phyloP scores from a whole-genome alignment of 176 grass and related monocot genomes.

The Bonia amplexicaulis region DNA sequence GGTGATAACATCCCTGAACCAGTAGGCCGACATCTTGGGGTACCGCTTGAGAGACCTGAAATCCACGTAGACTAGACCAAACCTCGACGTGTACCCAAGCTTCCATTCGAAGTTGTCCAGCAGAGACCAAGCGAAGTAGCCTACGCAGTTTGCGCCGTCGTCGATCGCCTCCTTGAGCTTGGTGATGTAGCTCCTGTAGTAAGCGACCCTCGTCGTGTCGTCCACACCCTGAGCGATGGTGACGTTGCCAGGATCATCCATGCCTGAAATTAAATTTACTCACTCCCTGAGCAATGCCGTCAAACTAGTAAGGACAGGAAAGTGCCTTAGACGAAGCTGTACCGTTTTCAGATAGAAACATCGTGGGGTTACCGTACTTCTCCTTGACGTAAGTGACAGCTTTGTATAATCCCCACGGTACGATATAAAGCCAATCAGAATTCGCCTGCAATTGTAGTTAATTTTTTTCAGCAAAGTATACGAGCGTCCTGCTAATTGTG shows the following conservation, averaged over 20 bases:
- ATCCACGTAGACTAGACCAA: slow-evolving; percentile 49
- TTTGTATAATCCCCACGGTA: slow-evolving; percentile 74
- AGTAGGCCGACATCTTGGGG: slow-evolving; percentile 50
- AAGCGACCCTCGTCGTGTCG: slow-evolving; percentile 36
- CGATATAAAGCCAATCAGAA: slow-evolving; percentile 68
- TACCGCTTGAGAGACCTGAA: slow-evolving; percentile 37
- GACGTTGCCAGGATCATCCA: slow-evolving; percentile 48
- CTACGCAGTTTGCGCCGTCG: slow-evolving; percentile 40
- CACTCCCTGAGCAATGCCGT: background rate
- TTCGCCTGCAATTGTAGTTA: slow-evolving; percentile 35
- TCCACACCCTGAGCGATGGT: slow-evolving; percentile 28
- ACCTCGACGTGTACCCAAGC: slow-evolving; percentile 47
- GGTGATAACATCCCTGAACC: slow-evolving; percentile 36
- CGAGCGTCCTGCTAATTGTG: background rate
- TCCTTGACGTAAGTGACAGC: slow-evolving; percentile 64
- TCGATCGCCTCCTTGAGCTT: slow-evolving; percentile 54
- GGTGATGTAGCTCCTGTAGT: slow-evolving; percentile 42
- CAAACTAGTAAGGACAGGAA: background rate
- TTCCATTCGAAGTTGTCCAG: slow-evolving; percentile 63
- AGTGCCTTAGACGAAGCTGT: background rate
- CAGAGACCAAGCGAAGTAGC: slow-evolving; percentile 57
- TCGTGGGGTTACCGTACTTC: slow-evolving; percentile 43
- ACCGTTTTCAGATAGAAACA: slow-evolving; percentile 72
- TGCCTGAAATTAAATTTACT: slow-evolving; percentile 8
- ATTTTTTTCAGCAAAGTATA: background rate